These are phyloP conservation scores for Chenopodium quinoa DNA, from an alignment of 148 eudicot genomes.

Conservation along the genomic window DNA sequence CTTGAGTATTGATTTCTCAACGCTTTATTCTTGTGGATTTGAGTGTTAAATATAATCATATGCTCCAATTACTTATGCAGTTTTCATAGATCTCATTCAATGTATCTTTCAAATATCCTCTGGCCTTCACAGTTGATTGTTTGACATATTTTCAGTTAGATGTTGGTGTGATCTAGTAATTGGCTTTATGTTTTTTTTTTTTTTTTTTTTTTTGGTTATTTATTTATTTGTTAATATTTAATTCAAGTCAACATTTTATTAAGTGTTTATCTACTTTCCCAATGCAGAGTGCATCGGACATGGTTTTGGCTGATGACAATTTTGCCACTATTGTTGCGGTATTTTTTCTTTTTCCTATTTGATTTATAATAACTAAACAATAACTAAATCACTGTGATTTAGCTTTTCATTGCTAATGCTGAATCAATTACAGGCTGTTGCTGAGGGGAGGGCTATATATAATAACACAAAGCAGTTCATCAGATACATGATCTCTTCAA, in stretches of 20 bases:
- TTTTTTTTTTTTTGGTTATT: no score
- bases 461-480: constrained; percentile 99
- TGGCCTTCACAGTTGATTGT: not conserved
- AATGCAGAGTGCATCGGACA: constrained; percentile 97
- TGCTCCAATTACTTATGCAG: not conserved
- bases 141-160: not conserved
- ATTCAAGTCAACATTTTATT: not conserved
- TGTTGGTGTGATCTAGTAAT: not conserved
- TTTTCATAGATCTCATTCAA: not conserved
- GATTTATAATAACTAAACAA: not conserved
- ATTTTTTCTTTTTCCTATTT: constrained; percentile 25
- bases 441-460: constrained; percentile 99
- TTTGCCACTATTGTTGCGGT: constrained; percentile 98
- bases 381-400: not conserved
- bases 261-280: not conserved
- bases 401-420: constrained; percentile 12
- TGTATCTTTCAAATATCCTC: not conserved
- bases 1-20: not conserved
- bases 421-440: constrained; percentile 76
- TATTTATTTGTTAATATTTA: no score
- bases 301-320: constrained; percentile 99
- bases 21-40: not conserved
- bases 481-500: constrained; percentile 99
- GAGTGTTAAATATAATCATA: not conserved
- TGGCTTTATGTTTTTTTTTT: not conserved